phyloP scores from a whole-genome alignment of 768 basidiomycete genomes.

The Cytidiella melzeri region DNA sequence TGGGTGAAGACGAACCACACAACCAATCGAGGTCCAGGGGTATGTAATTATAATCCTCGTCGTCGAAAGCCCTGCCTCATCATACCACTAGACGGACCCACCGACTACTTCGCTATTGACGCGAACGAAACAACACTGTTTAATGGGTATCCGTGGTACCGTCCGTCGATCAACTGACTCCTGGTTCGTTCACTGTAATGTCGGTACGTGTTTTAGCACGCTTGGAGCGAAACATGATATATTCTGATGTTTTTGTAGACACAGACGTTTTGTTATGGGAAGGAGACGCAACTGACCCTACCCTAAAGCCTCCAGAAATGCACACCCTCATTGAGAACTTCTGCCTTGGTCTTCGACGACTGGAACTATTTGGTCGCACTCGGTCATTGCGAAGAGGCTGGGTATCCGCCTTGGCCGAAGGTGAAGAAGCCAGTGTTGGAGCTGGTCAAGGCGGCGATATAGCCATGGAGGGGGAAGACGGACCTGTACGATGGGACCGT shows the following conservation, averaged over 20 bases:
- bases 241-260: conserved; percentile 39
- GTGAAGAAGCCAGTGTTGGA: conserved; percentile 46
- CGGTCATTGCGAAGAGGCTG: conserved; percentile 78
- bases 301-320: conserved; percentile 89
- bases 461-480: conserved; percentile 20
- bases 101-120: conserved; percentile 83
- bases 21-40: conserved; percentile 69
- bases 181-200: conserved; percentile 98
- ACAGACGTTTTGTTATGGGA: conserved; percentile 98
- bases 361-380: conserved; percentile 80
- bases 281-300: conserved; percentile 80
- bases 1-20: conserved; percentile 92
- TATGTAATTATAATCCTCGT: conserved; percentile 41
- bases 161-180: conserved; percentile 91
- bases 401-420: conserved; percentile 77
- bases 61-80: not conserved
- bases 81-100: conserved; percentile 60
- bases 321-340: conserved; percentile 97
- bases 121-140: conserved; percentile 90
- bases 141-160: conserved; percentile 96
- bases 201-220: conserved; percentile 50
- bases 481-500: conserved; percentile 49
- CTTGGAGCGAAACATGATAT: conserved; percentile 12
- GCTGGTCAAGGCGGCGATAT: conserved; percentile 24
- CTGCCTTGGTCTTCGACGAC: conserved; percentile 85